Evolutionary conservation across 805 yeast species (phyloP), one percentile per base, ranked within the genome.

Genomic region (Metschnikowia anglica): DNA sequence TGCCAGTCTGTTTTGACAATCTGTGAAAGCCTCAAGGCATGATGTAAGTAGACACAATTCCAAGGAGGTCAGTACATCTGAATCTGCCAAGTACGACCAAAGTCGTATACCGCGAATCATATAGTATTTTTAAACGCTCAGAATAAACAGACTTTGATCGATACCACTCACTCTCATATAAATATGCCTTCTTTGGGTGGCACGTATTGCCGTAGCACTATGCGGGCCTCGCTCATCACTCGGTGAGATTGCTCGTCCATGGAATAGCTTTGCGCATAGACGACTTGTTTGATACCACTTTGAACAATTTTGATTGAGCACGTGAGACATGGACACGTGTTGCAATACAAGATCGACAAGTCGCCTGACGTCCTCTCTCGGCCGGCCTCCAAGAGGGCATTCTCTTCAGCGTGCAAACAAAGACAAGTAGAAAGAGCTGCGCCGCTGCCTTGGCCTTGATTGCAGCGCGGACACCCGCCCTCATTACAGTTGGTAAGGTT

Each of bases 371-470:
- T 76, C 43, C 98, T 70, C 51, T 86, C 96, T 49, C 97, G 73
- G 1, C 99, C 99, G 6, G 97, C 88, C 61, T 93, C 99, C 38
- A 93, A 63, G 29, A 93, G 68, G 0, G 99, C 98, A 61, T 93
- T 93, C 55, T 93, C 99, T 61, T 93, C 99, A 0, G 98, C 99
- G 62, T 93, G 99, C 25, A 93, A 65, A 62, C 99, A 93, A 37
- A 93, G 65, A 62, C 99, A 93, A 0, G 97, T 88, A 3, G 84
- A 76, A 28, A 91, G 67, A 1, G 76, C 80, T 2, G 78, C 72
- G 2, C 96, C 95, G 27, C 72, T 59, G 0, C 75, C 73, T 39
- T 72, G 72, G 6, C 85, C 90, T 19, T 76, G 66, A 56, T 93
- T 93, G 62, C 99, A 93, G 29, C 99, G 70, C 4, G 79, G 65